Percentiles rank a stretch among this genome's conserved stretches.
Conservation (phyloP, 331 rosid species). For the Spiraea crenata region DNA sequence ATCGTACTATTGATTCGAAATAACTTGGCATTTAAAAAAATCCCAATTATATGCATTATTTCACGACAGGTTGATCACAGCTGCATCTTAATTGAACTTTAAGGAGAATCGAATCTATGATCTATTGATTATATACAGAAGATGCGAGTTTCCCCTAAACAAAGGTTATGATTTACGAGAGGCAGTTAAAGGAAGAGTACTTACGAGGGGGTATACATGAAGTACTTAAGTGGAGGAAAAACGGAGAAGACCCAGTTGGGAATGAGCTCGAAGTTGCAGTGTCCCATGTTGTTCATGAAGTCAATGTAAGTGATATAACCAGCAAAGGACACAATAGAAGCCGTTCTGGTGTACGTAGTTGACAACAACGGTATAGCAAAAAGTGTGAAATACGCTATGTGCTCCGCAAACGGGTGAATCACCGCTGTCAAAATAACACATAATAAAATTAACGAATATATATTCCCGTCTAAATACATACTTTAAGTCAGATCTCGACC, state of each 20-base stretch:
- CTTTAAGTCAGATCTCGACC: too few species aligned
- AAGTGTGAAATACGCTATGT: constrained; percentile 50
- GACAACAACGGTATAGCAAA: constrained; percentile 56
- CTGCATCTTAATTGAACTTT: too few species aligned
- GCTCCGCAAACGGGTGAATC: constrained; percentile 88
- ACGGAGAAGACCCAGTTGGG: constrained; percentile 46
- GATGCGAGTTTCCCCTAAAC: too few species aligned
- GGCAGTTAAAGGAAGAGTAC: constrained; percentile 13
- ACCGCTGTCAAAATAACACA: constrained; percentile 55
- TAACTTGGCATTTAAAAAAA: too few species aligned
- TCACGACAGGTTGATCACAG: too few species aligned
- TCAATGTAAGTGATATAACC: constrained; percentile 54
- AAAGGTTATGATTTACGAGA: too few species aligned
- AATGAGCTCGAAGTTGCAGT: constrained; percentile 72
- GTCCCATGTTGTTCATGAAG: constrained; percentile 91
- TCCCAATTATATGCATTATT: too few species aligned
- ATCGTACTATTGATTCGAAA: too few species aligned
- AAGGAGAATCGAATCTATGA: too few species aligned
- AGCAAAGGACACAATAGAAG: constrained; percentile 37
- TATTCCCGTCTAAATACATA: too few species aligned
- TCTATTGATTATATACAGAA: too few species aligned
- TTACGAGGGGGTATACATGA: constrained; percentile 78
- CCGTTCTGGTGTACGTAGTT: constrained; percentile 30
- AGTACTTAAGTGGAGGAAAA: constrained; percentile 50
- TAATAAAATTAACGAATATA: too few species aligned